phyloP scores from a whole-genome alignment of 805 yeast genomes.

The Cyberlindnera mississippiensis region DNA sequence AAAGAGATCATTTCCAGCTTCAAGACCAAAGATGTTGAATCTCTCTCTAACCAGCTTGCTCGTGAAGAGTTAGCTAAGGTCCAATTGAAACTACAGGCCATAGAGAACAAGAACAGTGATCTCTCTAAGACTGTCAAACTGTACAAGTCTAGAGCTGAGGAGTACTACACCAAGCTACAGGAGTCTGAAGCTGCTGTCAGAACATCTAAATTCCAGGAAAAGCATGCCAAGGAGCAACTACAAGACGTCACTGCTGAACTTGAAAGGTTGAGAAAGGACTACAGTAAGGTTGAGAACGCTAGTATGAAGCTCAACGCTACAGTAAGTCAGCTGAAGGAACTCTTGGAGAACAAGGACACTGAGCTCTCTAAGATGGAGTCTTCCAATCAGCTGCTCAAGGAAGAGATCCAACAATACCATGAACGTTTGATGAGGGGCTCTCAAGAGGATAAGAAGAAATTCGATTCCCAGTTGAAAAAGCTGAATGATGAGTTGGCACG shows the following conservation, averaged over 20 bases:
- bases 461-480: conserved; percentile 47
- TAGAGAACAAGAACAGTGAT: conserved; percentile 53
- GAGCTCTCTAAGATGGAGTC: conserved; percentile 49
- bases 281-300: conserved; percentile 47
- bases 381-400: conserved; percentile 47
- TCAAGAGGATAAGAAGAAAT: conserved; percentile 37
- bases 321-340: conserved; percentile 49
- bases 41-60: conserved; percentile 25
- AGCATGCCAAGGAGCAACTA: conserved; percentile 47
- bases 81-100: conserved; percentile 53
- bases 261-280: conserved; percentile 47
- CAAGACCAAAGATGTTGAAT: conserved; percentile 15
- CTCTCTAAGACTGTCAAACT: conserved; percentile 51
- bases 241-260: conserved; percentile 46
- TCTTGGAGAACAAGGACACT: conserved; percentile 51
- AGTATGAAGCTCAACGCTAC: conserved; percentile 49
- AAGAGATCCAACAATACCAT: conserved; percentile 51
- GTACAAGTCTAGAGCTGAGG: conserved; percentile 70
- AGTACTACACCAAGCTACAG: conserved; percentile 68
- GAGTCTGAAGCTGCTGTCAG: conserved; percentile 71
- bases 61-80: conserved; percentile 41
- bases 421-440: conserved; percentile 39
- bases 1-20: conserved; percentile 21
- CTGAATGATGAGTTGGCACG: conserved; percentile 50
- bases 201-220: conserved; percentile 60